A percentile compares a stretch with the other conserved stretches of the same genome.
Evolutionary conservation across 1,139 yeast genomes (phyloP).

Genomic region (Saccharomyces hybrid): DNA sequence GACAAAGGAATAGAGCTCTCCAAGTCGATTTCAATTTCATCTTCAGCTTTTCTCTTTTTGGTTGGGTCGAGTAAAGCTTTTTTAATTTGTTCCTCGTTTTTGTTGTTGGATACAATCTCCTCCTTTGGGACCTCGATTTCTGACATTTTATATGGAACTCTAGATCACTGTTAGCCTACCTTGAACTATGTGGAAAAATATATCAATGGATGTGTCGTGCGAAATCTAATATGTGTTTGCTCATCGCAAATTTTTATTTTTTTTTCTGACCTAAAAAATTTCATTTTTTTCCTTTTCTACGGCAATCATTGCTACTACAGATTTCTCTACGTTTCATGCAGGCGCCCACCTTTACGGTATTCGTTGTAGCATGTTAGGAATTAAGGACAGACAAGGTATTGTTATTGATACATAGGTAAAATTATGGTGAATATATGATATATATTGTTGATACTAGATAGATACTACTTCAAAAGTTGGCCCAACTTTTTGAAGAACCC

Average conservation of each 20-base stretch:
- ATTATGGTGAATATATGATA: neutral
- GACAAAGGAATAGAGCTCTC: conserved; percentile 76
- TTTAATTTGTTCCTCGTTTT: conserved; percentile 15
- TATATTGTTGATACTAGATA: neutral
- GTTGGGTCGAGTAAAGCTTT: conserved; percentile 30
- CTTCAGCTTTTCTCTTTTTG: conserved; percentile 34
- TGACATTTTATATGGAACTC: neutral
- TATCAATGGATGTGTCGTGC: neutral
- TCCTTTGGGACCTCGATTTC: neutral
- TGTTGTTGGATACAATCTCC: neutral
- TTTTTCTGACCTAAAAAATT: neutral
- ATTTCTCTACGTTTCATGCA: neutral
- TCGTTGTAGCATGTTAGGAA: neutral
- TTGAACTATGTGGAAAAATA: neutral
- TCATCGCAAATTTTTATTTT: neutral
- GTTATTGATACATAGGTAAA: neutral
- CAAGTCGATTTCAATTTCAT: conserved; percentile 75
- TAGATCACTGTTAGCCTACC: neutral
- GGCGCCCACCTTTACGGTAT: too few species aligned
- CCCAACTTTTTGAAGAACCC: neutral
- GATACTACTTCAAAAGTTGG: neutral
- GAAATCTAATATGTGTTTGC: neutral
- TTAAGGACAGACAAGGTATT: neutral
- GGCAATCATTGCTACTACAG: neutral
- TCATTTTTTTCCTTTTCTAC: neutral